phyloP scores from a whole-genome alignment of 179 eudicot genomes.

The Dionaea muscipula region DNA sequence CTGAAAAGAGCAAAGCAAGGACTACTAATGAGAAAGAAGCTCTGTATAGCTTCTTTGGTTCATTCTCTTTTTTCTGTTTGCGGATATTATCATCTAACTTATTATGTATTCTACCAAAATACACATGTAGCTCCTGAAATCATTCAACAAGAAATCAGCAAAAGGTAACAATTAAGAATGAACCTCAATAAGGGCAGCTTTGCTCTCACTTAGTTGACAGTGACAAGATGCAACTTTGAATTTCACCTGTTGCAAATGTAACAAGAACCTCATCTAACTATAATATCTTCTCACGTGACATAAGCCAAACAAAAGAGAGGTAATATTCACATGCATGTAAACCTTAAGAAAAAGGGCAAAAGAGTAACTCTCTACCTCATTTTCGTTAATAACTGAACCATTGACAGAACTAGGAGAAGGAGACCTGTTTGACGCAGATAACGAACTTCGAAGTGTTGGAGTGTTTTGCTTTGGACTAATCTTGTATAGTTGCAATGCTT shows the following conservation, averaged over 20 bases:
- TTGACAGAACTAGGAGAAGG: constrained; percentile 66
- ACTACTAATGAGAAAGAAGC: too few species aligned
- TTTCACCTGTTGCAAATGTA: constrained; percentile 49
- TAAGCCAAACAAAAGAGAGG: neutral
- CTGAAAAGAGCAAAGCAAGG: too few species aligned
- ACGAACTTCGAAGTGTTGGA: constrained; percentile 48
- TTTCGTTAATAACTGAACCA: constrained; percentile 53
- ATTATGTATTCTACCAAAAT: too few species aligned
- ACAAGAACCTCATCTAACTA: neutral
- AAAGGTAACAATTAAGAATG: constrained; percentile 10
- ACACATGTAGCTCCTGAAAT: too few species aligned
- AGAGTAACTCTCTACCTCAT: constrained; percentile 46
- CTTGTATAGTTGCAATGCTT: constrained; percentile 72
- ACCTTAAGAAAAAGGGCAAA: neutral
- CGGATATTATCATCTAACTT: too few species aligned
- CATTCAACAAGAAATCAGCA: too few species aligned
- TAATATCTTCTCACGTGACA: neutral
- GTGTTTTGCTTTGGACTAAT: constrained; percentile 53
- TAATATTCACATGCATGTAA: neutral
- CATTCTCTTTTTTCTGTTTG: too few species aligned
- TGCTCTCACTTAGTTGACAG: constrained; percentile 55
- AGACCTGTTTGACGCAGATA: constrained; percentile 57
- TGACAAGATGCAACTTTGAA: constrained; percentile 77
- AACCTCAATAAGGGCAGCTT: constrained; percentile 79
- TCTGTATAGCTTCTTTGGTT: too few species aligned